phyloP scores from a whole-genome alignment of 805 yeast genomes.

The Ogataea allantospora region DNA sequence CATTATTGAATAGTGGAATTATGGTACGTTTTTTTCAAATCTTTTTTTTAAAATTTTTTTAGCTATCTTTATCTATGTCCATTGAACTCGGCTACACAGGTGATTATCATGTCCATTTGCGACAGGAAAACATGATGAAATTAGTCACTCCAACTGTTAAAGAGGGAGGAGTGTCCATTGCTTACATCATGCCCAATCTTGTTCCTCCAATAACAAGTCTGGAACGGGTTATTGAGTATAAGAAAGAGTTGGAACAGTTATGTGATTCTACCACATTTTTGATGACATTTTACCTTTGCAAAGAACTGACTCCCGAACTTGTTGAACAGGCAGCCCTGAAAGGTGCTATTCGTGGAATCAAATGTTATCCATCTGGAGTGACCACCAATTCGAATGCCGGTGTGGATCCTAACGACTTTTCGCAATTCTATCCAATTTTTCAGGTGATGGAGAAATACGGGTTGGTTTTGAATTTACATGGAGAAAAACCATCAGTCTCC shows the following conservation, averaged over 20 bases:
- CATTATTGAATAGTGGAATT: constrained; percentile 5
- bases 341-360: constrained; percentile 79
- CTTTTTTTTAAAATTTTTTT: neutral
- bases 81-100: constrained; percentile 70
- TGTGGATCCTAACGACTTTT: constrained; percentile 89
- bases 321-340: constrained; percentile 72
- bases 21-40: constrained; percentile 1
- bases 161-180: constrained; percentile 88
- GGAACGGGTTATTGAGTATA: constrained; percentile 69
- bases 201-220: constrained; percentile 88
- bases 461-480: constrained; percentile 85
- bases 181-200: constrained; percentile 94
- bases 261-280: constrained; percentile 84
- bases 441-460: constrained; percentile 79
- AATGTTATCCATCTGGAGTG: constrained; percentile 98
- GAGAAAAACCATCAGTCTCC: constrained; percentile 79
- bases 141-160: constrained; percentile 86
- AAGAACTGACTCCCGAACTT: constrained; percentile 80
- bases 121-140: constrained; percentile 93
- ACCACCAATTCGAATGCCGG: constrained; percentile 95
- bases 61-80: constrained; percentile 7
- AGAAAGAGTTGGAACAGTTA: constrained; percentile 54
- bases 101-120: constrained; percentile 94
- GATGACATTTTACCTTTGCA: constrained; percentile 85
- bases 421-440: constrained; percentile 84